Conservation (phyloP, 495 filamentous ascomycete species). For the Aspergillus hancockii region DNA sequence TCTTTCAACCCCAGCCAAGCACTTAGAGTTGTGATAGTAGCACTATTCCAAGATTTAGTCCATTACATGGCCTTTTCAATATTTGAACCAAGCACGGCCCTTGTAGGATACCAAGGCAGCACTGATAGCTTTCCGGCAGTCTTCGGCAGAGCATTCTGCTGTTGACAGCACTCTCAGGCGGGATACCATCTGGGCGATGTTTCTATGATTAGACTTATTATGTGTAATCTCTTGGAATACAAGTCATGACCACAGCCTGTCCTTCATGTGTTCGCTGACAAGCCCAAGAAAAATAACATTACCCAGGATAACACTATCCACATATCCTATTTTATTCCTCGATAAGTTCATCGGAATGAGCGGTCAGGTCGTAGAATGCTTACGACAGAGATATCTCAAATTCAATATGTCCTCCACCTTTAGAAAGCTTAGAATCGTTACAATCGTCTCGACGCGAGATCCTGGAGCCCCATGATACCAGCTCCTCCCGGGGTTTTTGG, state of each 20-base stretch:
- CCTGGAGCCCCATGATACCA: constrained; percentile 9
- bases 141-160: background rate
- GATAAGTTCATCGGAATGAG: background rate
- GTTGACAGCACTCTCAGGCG: background rate
- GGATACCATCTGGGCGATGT: background rate
- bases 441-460: constrained; percentile 2
- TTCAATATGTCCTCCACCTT: background rate
- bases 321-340: constrained; percentile 1
- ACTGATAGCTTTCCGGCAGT: constrained; percentile 1
- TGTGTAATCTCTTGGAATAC: background rate
- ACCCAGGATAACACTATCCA: background rate
- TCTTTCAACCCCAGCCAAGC: constrained; percentile 6
- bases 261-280: background rate
- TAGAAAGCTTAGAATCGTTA: background rate
- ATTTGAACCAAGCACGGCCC: constrained; percentile 3
- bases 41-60: background rate
- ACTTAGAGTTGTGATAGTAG: background rate
- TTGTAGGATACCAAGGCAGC: background rate
- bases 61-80: background rate
- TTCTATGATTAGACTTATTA: background rate
- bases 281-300: background rate
- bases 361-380: background rate
- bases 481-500: background rate
- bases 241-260: background rate
- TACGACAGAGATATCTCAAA: constrained; percentile 9